Conservation (phyloP, 805 yeast genomes). For the Teunomyces atbi region DNA sequence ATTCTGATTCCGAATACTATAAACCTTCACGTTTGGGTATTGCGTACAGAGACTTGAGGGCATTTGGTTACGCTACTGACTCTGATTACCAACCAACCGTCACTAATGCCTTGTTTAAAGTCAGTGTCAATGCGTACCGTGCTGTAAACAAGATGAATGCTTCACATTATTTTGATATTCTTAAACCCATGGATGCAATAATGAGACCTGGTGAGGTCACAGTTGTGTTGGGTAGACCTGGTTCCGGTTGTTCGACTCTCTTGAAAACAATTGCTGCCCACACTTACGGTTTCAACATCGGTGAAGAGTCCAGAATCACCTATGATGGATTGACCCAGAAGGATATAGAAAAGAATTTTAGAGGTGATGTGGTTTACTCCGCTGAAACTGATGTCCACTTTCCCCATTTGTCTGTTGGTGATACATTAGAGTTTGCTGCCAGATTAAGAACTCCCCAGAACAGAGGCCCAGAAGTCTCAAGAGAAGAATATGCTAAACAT, state of each 20-base stretch:
- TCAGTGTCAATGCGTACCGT: conserved; percentile 15
- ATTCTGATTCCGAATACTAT: conserved; percentile 59
- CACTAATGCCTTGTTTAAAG: conserved; percentile 35
- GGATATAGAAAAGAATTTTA: conserved; percentile 28
- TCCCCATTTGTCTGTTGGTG: conserved; percentile 54
- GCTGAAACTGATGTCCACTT: conserved; percentile 59
- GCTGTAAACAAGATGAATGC: conserved; percentile 19
- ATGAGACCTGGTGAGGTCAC: conserved; percentile 40
- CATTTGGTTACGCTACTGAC: conserved; percentile 65
- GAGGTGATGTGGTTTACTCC: conserved; percentile 42
- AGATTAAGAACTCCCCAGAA: conserved; percentile 45
- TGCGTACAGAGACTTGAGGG: conserved; percentile 56
- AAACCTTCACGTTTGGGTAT: conserved; percentile 61
- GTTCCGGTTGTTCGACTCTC: conserved; percentile 42
- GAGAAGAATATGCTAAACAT: conserved; percentile 22
- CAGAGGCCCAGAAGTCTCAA: conserved; percentile 30
- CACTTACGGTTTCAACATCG: conserved; percentile 38
- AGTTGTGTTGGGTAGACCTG: conserved; percentile 43
- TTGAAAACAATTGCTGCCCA: conserved; percentile 38
- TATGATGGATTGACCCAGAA: conserved; percentile 34
- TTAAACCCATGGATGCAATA: conserved; percentile 35
- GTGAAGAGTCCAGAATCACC: conserved; percentile 27
- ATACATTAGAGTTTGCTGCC: conserved; percentile 56
- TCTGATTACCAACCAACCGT: conserved; percentile 66
- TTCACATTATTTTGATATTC: conserved; percentile 28